phyloP scores from a whole-genome alignment of 1,139 yeast species.

The Meyerozyma smithsonii region DNA sequence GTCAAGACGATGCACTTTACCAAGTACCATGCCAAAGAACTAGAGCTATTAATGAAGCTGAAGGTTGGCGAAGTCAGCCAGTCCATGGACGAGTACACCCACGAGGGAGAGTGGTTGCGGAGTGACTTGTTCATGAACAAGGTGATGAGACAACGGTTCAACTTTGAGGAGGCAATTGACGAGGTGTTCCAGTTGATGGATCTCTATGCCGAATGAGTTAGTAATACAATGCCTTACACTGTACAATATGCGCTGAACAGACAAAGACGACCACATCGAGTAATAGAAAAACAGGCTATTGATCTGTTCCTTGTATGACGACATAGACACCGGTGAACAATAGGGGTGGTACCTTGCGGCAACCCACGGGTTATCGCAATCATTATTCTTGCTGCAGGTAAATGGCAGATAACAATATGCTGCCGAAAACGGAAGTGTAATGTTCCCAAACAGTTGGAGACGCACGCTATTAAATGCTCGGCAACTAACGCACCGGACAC shows the following conservation, averaged over 20 bases:
- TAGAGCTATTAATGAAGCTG: slow-evolving; percentile 12
- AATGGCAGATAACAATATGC: background rate
- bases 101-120: slow-evolving; percentile 8
- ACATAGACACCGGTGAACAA: too few relatives aligned
- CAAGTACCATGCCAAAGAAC: slow-evolving; percentile 23
- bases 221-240: background rate
- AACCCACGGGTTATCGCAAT: background rate
- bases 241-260: background rate
- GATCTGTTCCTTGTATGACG: too few relatives aligned
- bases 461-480: background rate
- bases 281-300: background rate
- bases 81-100: slow-evolving; percentile 5
- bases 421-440: background rate
- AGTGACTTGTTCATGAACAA: slow-evolving; percentile 26
- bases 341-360: background rate
- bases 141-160: background rate
- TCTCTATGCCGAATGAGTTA: background rate
- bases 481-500: background rate
- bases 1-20: slow-evolving; percentile 22
- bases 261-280: too few relatives aligned
- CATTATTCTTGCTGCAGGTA: background rate
- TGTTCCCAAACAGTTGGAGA: background rate
- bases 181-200: slow-evolving; percentile 1
- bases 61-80: slow-evolving; percentile 6
- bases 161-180: background rate